Conservation (phyloP, 768 basidiomycete species). For the Auricularia auricula-judae region DNA sequence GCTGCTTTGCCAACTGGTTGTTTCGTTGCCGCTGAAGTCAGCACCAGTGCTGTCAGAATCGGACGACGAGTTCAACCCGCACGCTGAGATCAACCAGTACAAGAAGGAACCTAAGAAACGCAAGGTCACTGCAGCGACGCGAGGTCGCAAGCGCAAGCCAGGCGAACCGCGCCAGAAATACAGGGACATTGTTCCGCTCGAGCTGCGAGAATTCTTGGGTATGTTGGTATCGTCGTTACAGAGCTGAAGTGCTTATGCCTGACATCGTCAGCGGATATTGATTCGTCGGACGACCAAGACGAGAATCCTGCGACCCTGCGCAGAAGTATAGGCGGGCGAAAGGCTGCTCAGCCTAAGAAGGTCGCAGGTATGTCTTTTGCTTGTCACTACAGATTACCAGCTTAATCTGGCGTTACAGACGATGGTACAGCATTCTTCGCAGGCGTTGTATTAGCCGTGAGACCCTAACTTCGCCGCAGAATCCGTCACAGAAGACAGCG, state of each 20-base stretch:
- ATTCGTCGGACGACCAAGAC: neutral
- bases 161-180: neutral
- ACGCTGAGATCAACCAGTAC: neutral
- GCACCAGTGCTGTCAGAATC: neutral
- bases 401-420: neutral
- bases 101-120: neutral
- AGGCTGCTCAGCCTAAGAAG: neutral
- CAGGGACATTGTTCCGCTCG: neutral
- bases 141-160: neutral
- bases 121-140: neutral
- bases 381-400: neutral
- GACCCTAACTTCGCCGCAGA: neutral
- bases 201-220: neutral
- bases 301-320: neutral
- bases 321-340: neutral
- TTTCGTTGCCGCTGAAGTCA: neutral
- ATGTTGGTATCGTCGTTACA: neutral
- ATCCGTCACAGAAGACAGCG: neutral
- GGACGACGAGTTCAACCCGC: conserved; percentile 1
- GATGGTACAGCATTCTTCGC: neutral
- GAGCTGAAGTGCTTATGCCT: neutral
- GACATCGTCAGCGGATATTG: neutral
- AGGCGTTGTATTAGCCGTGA: neutral
- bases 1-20: neutral
- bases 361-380: neutral